A percentile compares a stretch with the other conserved stretches of the same genome.
phyloP scores from a whole-genome alignment of 495 filamentous ascomycete species.

The Hyaloscypha hepaticicola region DNA sequence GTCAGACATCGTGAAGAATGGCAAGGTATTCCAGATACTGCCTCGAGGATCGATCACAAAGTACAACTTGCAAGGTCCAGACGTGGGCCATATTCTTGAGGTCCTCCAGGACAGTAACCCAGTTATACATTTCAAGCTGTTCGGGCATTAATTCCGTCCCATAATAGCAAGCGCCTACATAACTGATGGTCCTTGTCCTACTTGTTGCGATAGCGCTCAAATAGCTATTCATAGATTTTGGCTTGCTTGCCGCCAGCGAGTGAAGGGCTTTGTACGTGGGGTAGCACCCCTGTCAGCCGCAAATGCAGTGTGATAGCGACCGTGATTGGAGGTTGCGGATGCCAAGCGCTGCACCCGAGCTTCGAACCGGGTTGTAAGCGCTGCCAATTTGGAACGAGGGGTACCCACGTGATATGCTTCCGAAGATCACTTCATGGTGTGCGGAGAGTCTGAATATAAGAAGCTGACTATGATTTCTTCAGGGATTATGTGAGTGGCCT shows the following conservation, averaged over 20 bases:
- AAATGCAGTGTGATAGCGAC: not conserved
- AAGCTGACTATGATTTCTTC: too few relatives aligned
- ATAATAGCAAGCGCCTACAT: not conserved
- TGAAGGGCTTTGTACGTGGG: not conserved
- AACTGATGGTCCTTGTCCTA: not conserved
- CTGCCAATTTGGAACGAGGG: not conserved
- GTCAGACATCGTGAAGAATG: slow-evolving; percentile 11
- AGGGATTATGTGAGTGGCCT: too few relatives aligned
- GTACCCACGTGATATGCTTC: not conserved
- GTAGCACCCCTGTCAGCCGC: not conserved
- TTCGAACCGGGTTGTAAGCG: not conserved
- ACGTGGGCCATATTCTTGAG: not conserved
- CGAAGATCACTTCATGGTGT: not conserved
- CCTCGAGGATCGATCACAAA: not conserved
- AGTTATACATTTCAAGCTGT: not conserved
- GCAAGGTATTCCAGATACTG: slow-evolving; percentile 25
- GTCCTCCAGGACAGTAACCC: not conserved
- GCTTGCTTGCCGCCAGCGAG: not conserved
- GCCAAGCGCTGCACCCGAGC: not conserved
- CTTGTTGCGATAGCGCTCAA: not conserved
- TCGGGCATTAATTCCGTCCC: not conserved
- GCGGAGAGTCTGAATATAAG: too few relatives aligned
- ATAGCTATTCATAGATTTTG: not conserved
- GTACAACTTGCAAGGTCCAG: not conserved
- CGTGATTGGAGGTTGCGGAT: not conserved